Base-by-base conservation (phyloP, 768 basidiomycete genomes). In the Ramaria sp. region DNA sequence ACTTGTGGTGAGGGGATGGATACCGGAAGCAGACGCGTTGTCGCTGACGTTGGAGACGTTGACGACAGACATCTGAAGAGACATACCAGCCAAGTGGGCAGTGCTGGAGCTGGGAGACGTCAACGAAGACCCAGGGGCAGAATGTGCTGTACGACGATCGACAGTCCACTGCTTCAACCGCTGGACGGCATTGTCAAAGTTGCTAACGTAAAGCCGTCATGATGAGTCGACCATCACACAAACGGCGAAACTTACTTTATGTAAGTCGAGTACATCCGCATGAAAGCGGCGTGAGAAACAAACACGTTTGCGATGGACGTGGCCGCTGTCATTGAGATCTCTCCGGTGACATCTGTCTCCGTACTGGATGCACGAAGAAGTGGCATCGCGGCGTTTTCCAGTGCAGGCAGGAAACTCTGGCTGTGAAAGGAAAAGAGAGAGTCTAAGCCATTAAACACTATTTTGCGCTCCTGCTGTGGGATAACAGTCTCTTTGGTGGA, bases 221-320 rank as follows among this genome's bases (percentile, higher is more conserved):
- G 37, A 53, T 56, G 62, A 1, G 30, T 42, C 6, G 10, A 24
- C 55, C 41, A 68, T 62, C 56, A 59, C 37, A 53, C 15, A 30
- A 46, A 34, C 42, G 50, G 57, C 59, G 60, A 50, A 39, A 71
- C 86, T 67, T 68, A 92, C 91, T 98, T 97, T 77, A 95, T 95
- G 68, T 97, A 99, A 45, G 87, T 88, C 33, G 92, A 93, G 69
- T 99, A 99, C 88, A 98, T 97, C 73, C 78, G 90, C 90, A 99
- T 91, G 75, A 97, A 97, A 4, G 95, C 92, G 31, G 92, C 90
- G 69, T 99, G 93, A 53, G 86, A 88, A 54, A 91, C 73, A 70
- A 98, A 99, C 48, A 90, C 92, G 57, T 85, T 79, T 7, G 90
- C 94, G 38, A 99, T 86, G 13, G 81, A 78, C 59, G 79, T 86